Evolutionary conservation across 805 yeast genomes (phyloP).

Genomic region (Saccharomycopsis babjevae): DNA sequence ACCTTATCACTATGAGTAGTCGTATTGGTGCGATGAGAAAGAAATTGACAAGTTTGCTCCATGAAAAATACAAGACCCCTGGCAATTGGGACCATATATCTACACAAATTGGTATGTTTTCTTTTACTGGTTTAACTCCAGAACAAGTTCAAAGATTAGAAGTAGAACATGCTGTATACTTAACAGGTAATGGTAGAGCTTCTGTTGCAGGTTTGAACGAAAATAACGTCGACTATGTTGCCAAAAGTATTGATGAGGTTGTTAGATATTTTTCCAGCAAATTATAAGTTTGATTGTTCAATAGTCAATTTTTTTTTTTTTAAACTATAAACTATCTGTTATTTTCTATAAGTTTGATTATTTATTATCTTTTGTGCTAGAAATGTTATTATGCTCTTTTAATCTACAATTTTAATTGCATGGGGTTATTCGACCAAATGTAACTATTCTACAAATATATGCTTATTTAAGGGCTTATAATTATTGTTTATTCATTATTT

Average conservation of each 20-base stretch:
- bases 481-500: not conserved
- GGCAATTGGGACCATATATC: slow-evolving; percentile 80
- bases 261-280: slow-evolving; percentile 11
- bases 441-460: not conserved
- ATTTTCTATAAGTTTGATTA: not conserved
- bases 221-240: slow-evolving; percentile 65
- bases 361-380: not conserved
- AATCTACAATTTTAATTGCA: too few relatives aligned
- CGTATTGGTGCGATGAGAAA: slow-evolving; percentile 68
- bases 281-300: not conserved
- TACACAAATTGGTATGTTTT: slow-evolving; percentile 94
- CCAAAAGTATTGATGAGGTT: slow-evolving; percentile 48
- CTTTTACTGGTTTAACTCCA: slow-evolving; percentile 71
- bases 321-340: not conserved
- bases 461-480: not conserved
- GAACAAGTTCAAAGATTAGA: slow-evolving; percentile 66
- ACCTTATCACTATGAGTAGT: slow-evolving; percentile 68
- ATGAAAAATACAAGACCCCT: slow-evolving; percentile 37
- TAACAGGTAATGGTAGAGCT: slow-evolving; percentile 85
- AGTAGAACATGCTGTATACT: slow-evolving; percentile 65
- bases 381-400: not conserved
- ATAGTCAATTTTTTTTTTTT: not conserved
- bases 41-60: slow-evolving; percentile 51
- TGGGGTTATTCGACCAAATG: not conserved
- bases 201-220: slow-evolving; percentile 84